Base-by-base conservation (phyloP, 441 rosid genomes). In the Raphanus hybrid region DNA sequence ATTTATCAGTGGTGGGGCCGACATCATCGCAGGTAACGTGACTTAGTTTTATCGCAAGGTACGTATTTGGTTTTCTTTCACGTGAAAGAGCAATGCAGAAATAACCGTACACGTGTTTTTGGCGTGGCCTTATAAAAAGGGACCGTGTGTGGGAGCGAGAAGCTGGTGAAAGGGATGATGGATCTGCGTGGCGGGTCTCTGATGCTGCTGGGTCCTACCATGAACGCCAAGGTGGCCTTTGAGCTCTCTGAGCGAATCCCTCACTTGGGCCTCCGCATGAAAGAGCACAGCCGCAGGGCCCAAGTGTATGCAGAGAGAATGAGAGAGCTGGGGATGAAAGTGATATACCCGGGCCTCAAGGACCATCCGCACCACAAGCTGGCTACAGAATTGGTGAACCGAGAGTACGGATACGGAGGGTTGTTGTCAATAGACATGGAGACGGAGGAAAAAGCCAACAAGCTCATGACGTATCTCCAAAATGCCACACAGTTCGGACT, bases 191-290 rank as follows among this genome's bases (percentile, higher is more conserved):
- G 90, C 58, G 99, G 99, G 10, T 15, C 93, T 5, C 45, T 93
- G 23, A 91, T 95, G 99, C 88, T 95, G n/a, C 76, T 95, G 0
- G 99, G 99, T 23, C 98, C 98, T 43, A 95, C 98, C 26, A 93
- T 93, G 99, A 95, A 95, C 59, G 87, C 99, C 8, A 95, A 95
- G 75, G 97, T 93, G 8, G 99, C 99, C 2, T 93, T 89, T 52
- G 97, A 93, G 64, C 81, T 95, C 3, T 90, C 98, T 0, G 95
- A 90, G 67, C 83, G 98, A 20, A 81, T 93, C 57, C 99, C 99
- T 64, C 98, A 95, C 74, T 73, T 93, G 71, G 84, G 87, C 73
- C 86, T 95, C 4, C 85, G 99, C 72, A 89, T 95, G 92, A 95
- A 82, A 71, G 99, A 91, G 82, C 99, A 95, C n/a, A 82, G 95